Evolutionary conservation across 352 stramenopile species (phyloP).

Genomic region (Phytophthora hibernalis): DNA sequence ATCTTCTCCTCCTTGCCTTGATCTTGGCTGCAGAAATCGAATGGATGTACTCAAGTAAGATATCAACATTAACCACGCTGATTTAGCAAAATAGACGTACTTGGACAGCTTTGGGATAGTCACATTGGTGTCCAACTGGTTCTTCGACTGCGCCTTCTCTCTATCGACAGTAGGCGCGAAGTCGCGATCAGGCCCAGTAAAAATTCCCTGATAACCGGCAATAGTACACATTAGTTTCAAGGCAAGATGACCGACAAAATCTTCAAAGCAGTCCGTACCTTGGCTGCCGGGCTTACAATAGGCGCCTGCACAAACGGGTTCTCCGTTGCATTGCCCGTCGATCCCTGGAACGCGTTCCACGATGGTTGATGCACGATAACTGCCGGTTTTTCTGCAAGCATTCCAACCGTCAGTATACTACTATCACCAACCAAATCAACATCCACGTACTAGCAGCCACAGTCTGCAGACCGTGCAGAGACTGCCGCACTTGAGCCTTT

Average conservation of each 20-base stretch:
- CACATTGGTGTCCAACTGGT: conserved; percentile 48
- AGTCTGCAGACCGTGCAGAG: conserved; percentile 59
- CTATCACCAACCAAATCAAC: background rate
- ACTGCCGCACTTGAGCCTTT: conserved; percentile 69
- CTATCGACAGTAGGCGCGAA: conserved; percentile 48
- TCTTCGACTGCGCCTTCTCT: conserved; percentile 51
- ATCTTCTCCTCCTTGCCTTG: conserved; percentile 74
- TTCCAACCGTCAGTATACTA: conserved; percentile 11
- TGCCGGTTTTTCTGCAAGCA: conserved; percentile 45
- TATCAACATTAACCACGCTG: background rate
- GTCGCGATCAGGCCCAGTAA: conserved; percentile 38
- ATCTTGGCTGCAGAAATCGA: conserved; percentile 42
- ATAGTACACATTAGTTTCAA: background rate
- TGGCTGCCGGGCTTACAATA: conserved; percentile 38
- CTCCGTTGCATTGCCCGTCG: conserved; percentile 47
- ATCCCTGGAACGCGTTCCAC: conserved; percentile 62
- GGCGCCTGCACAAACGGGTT: conserved; percentile 63
- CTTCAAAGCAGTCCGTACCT: conserved; percentile 24
- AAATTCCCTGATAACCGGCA: conserved; percentile 37
- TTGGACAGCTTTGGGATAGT: conserved; percentile 50
- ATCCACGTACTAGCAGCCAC: conserved; percentile 45
- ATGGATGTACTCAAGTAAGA: conserved; percentile 3
- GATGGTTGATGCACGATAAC: conserved; percentile 51
- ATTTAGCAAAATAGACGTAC: conserved; percentile 22
- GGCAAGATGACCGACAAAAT: conserved; percentile 3